A percentile compares a stretch with the other conserved stretches of the same genome.
These are phyloP conservation scores for Boletus pseudopeckii DNA, from an alignment of 768 basidiomycete species.

Conservation along the genomic window DNA sequence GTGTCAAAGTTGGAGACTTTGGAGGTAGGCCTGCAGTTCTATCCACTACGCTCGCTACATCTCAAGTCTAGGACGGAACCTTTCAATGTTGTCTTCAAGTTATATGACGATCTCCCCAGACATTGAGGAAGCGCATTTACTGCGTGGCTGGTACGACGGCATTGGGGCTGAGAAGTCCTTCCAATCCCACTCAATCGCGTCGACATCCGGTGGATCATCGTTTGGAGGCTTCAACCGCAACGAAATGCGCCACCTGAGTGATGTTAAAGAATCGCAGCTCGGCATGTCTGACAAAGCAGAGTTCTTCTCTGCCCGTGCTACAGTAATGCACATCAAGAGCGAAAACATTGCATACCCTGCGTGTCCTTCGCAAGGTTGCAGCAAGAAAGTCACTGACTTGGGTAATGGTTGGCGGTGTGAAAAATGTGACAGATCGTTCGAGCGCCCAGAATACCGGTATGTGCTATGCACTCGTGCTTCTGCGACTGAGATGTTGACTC, in stretches of 20 bases:
- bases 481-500: slow-evolving; percentile 1
- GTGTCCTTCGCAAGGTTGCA: slow-evolving; percentile 76
- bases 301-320: slow-evolving; percentile 77
- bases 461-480: slow-evolving; percentile 19
- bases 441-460: slow-evolving; percentile 77
- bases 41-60: slow-evolving; percentile 5
- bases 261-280: slow-evolving; percentile 75
- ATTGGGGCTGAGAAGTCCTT: slow-evolving; percentile 62
- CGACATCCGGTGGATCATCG: slow-evolving; percentile 37
- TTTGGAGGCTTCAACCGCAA: slow-evolving; percentile 57
- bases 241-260: slow-evolving; percentile 68
- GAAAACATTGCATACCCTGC: slow-evolving; percentile 87
- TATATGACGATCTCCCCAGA: slow-evolving; percentile 87
- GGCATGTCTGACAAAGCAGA: slow-evolving; percentile 77
- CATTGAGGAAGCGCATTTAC: slow-evolving; percentile 78
- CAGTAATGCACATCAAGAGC: slow-evolving; percentile 81
- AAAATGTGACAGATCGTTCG: slow-evolving; percentile 76
- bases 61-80: slow-evolving; percentile 57
- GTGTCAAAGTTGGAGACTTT: slow-evolving; percentile 90
- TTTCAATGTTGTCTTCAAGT: slow-evolving; percentile 81
- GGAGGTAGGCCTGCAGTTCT: slow-evolving; percentile 48
- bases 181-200: slow-evolving; percentile 60
- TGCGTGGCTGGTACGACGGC: slow-evolving; percentile 92
- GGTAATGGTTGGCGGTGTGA: slow-evolving; percentile 87
- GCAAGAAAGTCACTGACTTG: slow-evolving; percentile 80